phyloP scores from a whole-genome alignment of 176 grass and related monocot species.

The Zizania latifolia region DNA sequence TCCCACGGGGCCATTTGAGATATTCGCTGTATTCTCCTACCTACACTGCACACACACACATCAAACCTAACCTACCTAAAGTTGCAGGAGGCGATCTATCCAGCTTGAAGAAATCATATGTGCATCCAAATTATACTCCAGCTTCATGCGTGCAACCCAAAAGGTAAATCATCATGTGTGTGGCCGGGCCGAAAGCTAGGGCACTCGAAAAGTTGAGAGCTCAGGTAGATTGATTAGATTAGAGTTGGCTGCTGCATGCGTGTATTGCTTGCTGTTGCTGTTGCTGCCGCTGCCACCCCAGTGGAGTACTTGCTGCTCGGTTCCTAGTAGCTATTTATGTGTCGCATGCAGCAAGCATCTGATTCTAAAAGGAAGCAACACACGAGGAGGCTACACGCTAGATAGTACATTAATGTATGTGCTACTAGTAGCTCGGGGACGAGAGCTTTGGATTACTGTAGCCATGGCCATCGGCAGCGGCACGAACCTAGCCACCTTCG shows the following conservation, averaged over 20 bases:
- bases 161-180: neutral
- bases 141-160: neutral
- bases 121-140: no score
- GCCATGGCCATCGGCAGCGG: constrained; percentile 61
- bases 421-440: neutral
- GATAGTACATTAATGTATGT: neutral
- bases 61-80: neutral
- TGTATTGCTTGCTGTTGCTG: no score
- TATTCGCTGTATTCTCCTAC: constrained; percentile 7
- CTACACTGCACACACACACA: no score
- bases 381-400: constrained; percentile 5
- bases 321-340: constrained; percentile 9
- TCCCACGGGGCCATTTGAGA: constrained; percentile 9
- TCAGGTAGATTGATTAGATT: neutral
- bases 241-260: neutral
- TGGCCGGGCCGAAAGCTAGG: neutral
- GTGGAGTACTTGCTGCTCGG: neutral
- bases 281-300: neutral
- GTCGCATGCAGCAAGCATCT: constrained; percentile 10
- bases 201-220: neutral
- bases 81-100: no score
- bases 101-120: no score
- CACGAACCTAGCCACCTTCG: constrained; percentile 33
- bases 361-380: constrained; percentile 30
- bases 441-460: no score